These are phyloP conservation scores for Choiromyces venosus DNA, from an alignment of 495 filamentous ascomycete species.

Conservation along the genomic window DNA sequence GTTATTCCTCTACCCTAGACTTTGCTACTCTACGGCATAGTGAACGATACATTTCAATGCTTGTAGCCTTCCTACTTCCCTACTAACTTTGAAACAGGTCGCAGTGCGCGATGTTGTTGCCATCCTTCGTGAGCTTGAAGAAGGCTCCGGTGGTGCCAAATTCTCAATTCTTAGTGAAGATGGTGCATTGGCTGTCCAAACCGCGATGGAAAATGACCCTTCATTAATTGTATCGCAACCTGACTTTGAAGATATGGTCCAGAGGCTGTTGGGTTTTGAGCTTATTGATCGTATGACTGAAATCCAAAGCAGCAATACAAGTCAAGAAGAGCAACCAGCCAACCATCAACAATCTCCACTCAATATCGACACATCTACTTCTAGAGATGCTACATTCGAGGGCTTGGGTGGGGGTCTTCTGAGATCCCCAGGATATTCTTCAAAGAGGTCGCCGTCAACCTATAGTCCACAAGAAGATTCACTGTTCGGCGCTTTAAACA, in stretches of 20 bases:
- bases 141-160: slow-evolving; percentile 2
- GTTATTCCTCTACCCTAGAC: background rate
- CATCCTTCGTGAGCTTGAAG: slow-evolving; percentile 21
- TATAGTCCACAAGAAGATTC: background rate
- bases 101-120: slow-evolving; percentile 22
- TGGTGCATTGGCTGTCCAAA: slow-evolving; percentile 5
- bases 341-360: background rate
- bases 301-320: background rate
- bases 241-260: slow-evolving; percentile 11
- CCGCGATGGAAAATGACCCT: background rate
- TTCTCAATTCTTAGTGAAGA: slow-evolving; percentile 17
- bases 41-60: background rate
- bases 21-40: background rate
- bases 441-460: background rate
- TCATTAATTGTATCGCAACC: slow-evolving; percentile 6
- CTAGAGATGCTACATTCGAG: background rate
- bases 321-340: background rate
- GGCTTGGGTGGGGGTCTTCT: background rate
- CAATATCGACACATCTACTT: background rate
- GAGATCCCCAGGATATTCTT: background rate
- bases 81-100: slow-evolving; percentile 4
- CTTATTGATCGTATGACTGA: background rate
- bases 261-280: background rate
- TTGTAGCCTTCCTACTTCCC: background rate
- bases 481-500: background rate